Evolutionary conservation across 305 asterid species (phyloP).

Genomic region (Solanum hybrid): DNA sequence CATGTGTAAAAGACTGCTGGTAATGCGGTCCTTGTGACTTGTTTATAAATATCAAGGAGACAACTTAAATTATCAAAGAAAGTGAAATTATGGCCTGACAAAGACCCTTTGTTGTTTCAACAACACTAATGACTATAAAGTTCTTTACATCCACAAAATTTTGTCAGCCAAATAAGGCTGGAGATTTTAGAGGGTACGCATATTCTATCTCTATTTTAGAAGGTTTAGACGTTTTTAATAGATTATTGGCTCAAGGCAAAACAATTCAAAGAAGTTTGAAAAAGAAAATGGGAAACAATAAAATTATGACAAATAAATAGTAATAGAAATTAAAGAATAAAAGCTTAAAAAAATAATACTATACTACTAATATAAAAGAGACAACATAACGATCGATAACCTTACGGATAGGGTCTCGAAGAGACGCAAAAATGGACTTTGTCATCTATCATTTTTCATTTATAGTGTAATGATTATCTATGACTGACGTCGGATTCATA

Average conservation of each 20-base stretch:
- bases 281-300: too few species aligned
- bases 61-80: background rate
- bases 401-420: background rate
- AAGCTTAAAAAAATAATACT: too few species aligned
- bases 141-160: background rate
- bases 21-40: background rate
- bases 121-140: background rate
- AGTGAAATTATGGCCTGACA: background rate
- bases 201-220: background rate
- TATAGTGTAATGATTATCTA: background rate
- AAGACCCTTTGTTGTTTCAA: background rate
- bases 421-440: background rate
- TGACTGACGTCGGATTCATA: background rate
- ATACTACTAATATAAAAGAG: too few species aligned
- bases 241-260: too few species aligned
- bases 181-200: background rate
- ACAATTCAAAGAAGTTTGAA: too few species aligned
- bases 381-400: background rate
- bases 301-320: too few species aligned
- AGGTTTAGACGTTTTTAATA: background rate
- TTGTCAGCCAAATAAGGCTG: background rate
- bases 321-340: too few species aligned
- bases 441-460: background rate
- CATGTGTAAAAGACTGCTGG: background rate
- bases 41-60: constrained; percentile 5